A percentile compares a stretch with the other conserved stretches of the same genome.
phyloP scores from a whole-genome alignment of 2,329 filamentous ascomycete genomes.

The Biscogniauxia marginata region DNA sequence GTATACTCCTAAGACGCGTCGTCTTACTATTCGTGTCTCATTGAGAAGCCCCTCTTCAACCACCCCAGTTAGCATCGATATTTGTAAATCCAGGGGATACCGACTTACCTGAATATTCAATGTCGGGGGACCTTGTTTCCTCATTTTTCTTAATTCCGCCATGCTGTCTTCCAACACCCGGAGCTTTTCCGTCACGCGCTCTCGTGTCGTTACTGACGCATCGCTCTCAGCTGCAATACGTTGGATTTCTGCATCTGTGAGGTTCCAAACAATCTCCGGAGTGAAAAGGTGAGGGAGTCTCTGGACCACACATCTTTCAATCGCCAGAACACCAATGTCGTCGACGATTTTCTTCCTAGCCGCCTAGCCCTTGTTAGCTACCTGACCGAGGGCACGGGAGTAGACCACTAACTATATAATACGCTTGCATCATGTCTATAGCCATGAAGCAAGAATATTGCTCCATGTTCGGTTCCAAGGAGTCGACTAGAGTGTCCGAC shows the following conservation, averaged over 20 bases:
- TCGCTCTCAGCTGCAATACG: background rate
- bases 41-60: too few relatives aligned
- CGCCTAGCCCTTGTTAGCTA: constrained; percentile 16
- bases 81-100: too few relatives aligned
- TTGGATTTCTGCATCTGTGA: background rate
- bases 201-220: background rate
- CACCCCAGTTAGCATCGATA: too few relatives aligned
- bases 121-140: background rate
- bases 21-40: too few relatives aligned
- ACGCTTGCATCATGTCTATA: too few relatives aligned
- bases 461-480: too few relatives aligned
- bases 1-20: too few relatives aligned
- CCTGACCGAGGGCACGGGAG: background rate
- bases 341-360: constrained; percentile 30
- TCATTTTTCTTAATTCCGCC: background rate
- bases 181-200: background rate
- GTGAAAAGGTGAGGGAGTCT: constrained; percentile 16
- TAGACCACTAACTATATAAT: too few relatives aligned
- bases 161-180: background rate
- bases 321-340: constrained; percentile 28
- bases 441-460: too few relatives aligned
- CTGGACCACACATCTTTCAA: constrained; percentile 30
- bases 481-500: too few relatives aligned
- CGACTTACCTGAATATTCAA: background rate
- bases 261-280: constrained; percentile 1